These are phyloP conservation scores for Ascochyta fabae DNA, from an alignment of 2,329 filamentous ascomycete genomes.

Conservation along the genomic window DNA sequence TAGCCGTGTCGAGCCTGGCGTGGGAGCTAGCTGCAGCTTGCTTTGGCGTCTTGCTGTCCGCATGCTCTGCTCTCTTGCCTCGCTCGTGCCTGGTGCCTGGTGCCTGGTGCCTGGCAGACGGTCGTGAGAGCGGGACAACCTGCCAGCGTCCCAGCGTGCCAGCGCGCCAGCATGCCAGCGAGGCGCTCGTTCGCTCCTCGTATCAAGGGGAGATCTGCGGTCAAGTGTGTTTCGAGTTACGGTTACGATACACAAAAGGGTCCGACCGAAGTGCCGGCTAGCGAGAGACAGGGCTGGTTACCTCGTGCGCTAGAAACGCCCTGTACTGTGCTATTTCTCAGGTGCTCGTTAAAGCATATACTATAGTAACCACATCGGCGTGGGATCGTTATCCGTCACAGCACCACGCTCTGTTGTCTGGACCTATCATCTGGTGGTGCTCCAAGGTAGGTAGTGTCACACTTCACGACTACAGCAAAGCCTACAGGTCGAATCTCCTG, in stretches of 20 bases:
- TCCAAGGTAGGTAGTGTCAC: too few species aligned
- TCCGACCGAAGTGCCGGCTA: conserved; percentile 1
- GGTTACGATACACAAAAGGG: conserved; percentile 12
- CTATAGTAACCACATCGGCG: too few species aligned
- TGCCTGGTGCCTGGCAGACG: conserved; percentile 3
- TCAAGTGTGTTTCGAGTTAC: conserved; percentile 15
- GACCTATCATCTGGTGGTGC: too few species aligned
- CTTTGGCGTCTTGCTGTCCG: conserved; percentile 1
- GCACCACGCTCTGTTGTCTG: too few species aligned
- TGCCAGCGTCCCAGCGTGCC: neutral
- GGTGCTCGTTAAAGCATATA: too few species aligned
- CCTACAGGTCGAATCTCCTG: too few species aligned
- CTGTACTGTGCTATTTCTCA: too few species aligned
- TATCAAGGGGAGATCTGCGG: neutral
- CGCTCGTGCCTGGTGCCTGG: conserved; percentile 12
- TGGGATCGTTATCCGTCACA: too few species aligned
- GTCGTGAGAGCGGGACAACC: neutral
- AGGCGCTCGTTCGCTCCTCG: conserved; percentile 1
- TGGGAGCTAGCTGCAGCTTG: neutral
- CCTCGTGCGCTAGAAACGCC: neutral
- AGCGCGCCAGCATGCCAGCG: neutral
- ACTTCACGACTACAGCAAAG: too few species aligned
- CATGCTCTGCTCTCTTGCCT: neutral
- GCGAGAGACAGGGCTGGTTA: conserved; percentile 6
- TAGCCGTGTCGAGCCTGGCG: conserved; percentile 6